These are phyloP conservation scores for Aureobasidium leucospermi DNA, from an alignment of 2,329 filamentous ascomycete species.

Conservation along the genomic window DNA sequence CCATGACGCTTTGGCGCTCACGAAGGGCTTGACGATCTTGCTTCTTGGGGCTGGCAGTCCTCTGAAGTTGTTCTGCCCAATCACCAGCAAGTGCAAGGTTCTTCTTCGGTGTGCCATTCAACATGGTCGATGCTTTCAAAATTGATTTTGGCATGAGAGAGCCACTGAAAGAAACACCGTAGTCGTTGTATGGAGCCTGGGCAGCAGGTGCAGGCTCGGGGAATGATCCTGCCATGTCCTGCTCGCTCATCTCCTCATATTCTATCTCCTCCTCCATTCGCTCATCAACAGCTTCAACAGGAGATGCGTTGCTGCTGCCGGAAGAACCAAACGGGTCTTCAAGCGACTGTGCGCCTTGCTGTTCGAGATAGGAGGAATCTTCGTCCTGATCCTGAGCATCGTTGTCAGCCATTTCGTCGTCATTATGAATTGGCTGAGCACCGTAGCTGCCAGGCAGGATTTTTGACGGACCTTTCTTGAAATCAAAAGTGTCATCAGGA, in stretches of 20 bases:
- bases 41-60: conserved; percentile 90
- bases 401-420: conserved; percentile 43
- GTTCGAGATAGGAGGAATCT: conserved; percentile 34
- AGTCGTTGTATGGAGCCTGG: conserved; percentile 28
- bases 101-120: conserved; percentile 46
- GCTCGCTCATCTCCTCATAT: conserved; percentile 63
- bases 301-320: conserved; percentile 4
- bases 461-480: conserved; percentile 45
- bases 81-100: conserved; percentile 60
- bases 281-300: conserved; percentile 1
- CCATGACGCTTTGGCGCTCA: conserved; percentile 56
- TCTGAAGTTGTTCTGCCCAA: conserved; percentile 89
- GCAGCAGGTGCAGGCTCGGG: conserved; percentile 61
- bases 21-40: conserved; percentile 70
- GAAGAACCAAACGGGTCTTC: conserved; percentile 17
- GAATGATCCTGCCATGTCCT: conserved; percentile 73
- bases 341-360: conserved; percentile 8
- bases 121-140: conserved; percentile 36
- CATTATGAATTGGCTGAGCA: conserved; percentile 49
- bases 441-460: conserved; percentile 75
- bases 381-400: conserved; percentile 43
- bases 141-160: conserved; percentile 41
- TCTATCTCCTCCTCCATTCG: conserved; percentile 34
- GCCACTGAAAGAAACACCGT: conserved; percentile 15
- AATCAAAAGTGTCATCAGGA: conserved; percentile 49